phyloP scores from a whole-genome alignment of 2,329 filamentous ascomycete genomes.

The Penicillium sp. region DNA sequence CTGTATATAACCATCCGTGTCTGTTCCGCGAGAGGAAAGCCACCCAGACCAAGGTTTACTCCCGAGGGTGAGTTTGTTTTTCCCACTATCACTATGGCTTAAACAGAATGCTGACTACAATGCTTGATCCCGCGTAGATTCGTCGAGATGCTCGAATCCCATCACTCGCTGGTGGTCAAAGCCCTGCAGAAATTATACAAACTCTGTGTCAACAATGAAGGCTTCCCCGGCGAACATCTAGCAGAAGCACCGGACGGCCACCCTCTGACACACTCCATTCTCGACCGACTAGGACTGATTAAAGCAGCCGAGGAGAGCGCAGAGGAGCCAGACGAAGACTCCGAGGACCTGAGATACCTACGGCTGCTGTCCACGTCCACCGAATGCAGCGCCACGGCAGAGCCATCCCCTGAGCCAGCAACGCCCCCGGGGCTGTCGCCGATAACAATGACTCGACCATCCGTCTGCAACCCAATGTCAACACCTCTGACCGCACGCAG shows the following conservation, averaged over 20 bases:
- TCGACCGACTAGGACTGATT: conserved; percentile 42
- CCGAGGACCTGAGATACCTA: conserved; percentile 36
- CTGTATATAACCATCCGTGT: conserved; percentile 43
- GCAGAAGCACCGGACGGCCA: conserved; percentile 38
- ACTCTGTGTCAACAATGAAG: conserved; percentile 41
- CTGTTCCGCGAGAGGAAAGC: conserved; percentile 44
- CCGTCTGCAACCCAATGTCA: conserved; percentile 15
- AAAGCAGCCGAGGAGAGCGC: conserved; percentile 41
- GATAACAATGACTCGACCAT: conserved; percentile 19
- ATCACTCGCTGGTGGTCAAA: conserved; percentile 42
- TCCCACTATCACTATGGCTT: background rate
- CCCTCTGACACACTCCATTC: conserved; percentile 42
- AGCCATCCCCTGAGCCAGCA: conserved; percentile 36
- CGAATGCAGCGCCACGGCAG: conserved; percentile 37
- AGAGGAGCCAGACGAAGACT: conserved; percentile 34
- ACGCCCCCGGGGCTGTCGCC: conserved; percentile 33
- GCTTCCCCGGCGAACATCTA: conserved; percentile 42
- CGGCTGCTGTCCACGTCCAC: conserved; percentile 34
- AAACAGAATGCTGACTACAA: background rate
- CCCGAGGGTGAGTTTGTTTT: conserved; percentile 34
- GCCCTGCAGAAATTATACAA: conserved; percentile 42
- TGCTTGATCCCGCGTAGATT: conserved; percentile 26
- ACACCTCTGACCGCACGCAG: conserved; percentile 10
- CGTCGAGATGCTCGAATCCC: conserved; percentile 44
- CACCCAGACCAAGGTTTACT: conserved; percentile 44